These are phyloP conservation scores for Dictyostelium capitatum DNA, from an alignment of 78 protist genomes.

Conservation along the genomic window DNA sequence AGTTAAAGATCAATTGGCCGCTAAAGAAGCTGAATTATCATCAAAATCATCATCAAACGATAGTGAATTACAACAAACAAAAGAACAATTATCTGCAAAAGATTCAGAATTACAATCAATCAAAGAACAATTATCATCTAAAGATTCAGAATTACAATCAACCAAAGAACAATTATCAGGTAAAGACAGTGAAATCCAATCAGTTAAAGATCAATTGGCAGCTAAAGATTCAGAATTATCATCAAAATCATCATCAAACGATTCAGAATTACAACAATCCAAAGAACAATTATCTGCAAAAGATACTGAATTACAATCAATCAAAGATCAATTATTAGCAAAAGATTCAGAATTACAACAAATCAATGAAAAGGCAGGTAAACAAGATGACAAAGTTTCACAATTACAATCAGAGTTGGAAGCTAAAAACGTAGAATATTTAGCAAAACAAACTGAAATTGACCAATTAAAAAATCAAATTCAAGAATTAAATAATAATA, in stretches of 20 bases:
- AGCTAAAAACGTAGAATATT: slow-evolving; percentile 5
- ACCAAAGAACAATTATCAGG: background rate
- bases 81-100: background rate
- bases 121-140: slow-evolving; percentile 1
- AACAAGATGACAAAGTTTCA: background rate
- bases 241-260: background rate
- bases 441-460: slow-evolving; percentile 18
- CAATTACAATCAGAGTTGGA: slow-evolving; percentile 11
- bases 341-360: slow-evolving; percentile 23
- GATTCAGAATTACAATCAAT: background rate
- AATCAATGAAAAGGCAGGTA: background rate
- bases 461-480: slow-evolving; percentile 25
- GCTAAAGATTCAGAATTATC: background rate
- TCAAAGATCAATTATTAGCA: slow-evolving; percentile 25
- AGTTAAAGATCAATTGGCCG: background rate
- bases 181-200: background rate
- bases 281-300: slow-evolving; percentile 6
- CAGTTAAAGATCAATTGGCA: background rate
- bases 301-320: background rate
- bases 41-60: background rate
- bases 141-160: slow-evolving; percentile 12
- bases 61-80: background rate
- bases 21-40: background rate
- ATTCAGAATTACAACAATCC: background rate
- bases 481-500: background rate